Base-by-base conservation (phyloP, 2,329 filamentous ascomycete genomes). In the Sphaerulina vaccinii region DNA sequence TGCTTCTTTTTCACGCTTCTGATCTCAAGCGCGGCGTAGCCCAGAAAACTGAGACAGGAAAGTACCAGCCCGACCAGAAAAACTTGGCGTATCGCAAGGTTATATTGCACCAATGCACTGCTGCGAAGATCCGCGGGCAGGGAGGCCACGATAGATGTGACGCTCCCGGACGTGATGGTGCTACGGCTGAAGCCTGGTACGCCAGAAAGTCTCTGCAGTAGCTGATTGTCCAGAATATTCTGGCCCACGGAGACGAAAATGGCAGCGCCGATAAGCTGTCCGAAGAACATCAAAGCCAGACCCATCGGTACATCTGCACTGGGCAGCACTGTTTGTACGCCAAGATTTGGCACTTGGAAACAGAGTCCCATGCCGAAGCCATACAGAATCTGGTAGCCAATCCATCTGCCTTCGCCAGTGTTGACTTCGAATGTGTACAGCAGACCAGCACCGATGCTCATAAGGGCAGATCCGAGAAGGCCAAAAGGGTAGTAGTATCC, bases 401-500 rank as follows among this genome's bases (percentile, higher is more conserved):
- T 57, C 59, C 57, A 63, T 23, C 46, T 24, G 0, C 45, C 54
- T 15, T 50, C 49, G 13, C 46, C 33, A 0, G 54, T 49, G 1
- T 51, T 48, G 10, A 62, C 47, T n/a, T n/a, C n/a, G n/a, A n/a
- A n/a, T 3, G 59, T 63, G 6, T 55, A 61, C 5, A 75, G 62
- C 15, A 75, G 67, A 19, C 72, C 73, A n/a, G 68, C 68, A 15
- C 73, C 73, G 22, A 75, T 65, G 9, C 69, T 55, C 64, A 72
- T 70, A 49, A 73, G 54, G 10, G 73, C 59, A 1, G 67, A 68
- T 1, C 68, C 68, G 18, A 63, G 24, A 29, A 73, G 63, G 66
- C 75, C 71, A 56, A 74, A 75, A 0, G 72, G 72, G 1, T 69
- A 70, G 63, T 75, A 76, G 63, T 75, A 75, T 16, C 73, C 73